A percentile compares a stretch with the other conserved stretches of the same genome.
Evolutionary conservation across 2,329 filamentous ascomycete genomes (phyloP).

Genomic region (Aspergillus arachidicola): DNA sequence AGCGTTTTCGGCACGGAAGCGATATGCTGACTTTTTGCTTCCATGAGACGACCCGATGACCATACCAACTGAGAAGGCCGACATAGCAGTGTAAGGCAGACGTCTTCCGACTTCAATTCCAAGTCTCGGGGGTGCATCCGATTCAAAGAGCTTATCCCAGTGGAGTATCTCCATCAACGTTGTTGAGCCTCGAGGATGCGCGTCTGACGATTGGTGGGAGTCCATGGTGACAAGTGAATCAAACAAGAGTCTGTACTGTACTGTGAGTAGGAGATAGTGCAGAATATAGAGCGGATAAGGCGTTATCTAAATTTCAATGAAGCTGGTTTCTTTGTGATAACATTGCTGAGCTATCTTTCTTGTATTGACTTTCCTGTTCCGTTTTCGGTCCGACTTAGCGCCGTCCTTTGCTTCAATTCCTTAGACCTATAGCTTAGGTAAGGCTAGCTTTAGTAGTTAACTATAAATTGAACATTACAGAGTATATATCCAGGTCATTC

Average conservation of each 20-base stretch:
- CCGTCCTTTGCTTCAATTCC: background rate
- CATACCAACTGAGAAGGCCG: conserved; percentile 70
- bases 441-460: background rate
- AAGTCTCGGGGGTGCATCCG: conserved; percentile 47
- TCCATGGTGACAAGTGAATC: conserved; percentile 12
- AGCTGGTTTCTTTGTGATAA: background rate
- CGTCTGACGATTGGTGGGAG: conserved; percentile 13
- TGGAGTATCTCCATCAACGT: conserved; percentile 33
- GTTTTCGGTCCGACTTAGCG: conserved; percentile 7
- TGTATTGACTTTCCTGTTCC: background rate
- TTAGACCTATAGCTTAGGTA: background rate
- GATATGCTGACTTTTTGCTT: conserved; percentile 71
- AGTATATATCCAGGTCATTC: too few species aligned
- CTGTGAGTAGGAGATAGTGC: background rate
- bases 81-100: conserved; percentile 64
- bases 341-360: background rate
- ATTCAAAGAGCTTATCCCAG: conserved; percentile 43
- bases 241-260: background rate
- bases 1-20: conserved; percentile 93
- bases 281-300: too few species aligned
- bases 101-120: conserved; percentile 68
- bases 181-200: conserved; percentile 12
- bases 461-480: too few species aligned
- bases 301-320: background rate
- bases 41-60: conserved; percentile 72